phyloP scores from a whole-genome alignment of 306 rosid species.

The Abrus precatorius region DNA sequence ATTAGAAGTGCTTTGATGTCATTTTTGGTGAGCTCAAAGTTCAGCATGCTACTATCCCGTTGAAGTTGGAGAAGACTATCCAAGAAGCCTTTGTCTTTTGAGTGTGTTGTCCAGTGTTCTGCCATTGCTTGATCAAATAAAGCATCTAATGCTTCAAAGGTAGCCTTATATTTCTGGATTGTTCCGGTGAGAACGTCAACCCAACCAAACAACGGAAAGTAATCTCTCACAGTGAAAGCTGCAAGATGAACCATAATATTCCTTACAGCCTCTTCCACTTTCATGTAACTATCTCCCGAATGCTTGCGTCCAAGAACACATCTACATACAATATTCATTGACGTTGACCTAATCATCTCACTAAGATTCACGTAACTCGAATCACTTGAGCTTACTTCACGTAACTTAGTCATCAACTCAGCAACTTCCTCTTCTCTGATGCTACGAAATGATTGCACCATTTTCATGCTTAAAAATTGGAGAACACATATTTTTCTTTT shows the following conservation, averaged over 20 bases:
- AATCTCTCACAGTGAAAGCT: conserved; percentile 50
- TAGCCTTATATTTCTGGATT: conserved; percentile 28
- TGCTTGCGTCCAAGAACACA: conserved; percentile 43
- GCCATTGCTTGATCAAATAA: conserved; percentile 40
- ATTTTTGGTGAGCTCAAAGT: conserved; percentile 35
- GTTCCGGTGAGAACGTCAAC: conserved; percentile 49
- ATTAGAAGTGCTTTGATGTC: conserved; percentile 44
- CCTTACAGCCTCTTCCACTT: conserved; percentile 33
- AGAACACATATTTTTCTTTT: conserved; percentile 43
- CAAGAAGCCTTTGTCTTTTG: conserved; percentile 41
- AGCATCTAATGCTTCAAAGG: conserved; percentile 41
- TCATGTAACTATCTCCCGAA: neutral
- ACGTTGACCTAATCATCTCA: conserved; percentile 34
- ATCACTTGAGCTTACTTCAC: conserved; percentile 4
- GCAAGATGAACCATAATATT: conserved; percentile 8
- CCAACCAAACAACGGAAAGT: conserved; percentile 53
- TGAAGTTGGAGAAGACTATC: conserved; percentile 50
- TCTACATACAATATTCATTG: conserved; percentile 39
- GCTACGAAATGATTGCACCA: conserved; percentile 15
- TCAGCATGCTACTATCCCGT: conserved; percentile 16
- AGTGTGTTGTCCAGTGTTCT: neutral
- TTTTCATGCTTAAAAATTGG: conserved; percentile 47
- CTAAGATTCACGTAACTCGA: conserved; percentile 39
- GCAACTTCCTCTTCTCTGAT: conserved; percentile 51
- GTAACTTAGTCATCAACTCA: conserved; percentile 46